phyloP scores from a whole-genome alignment of 2,329 filamentous ascomycete genomes.

The Diaporthe citrichinensis region DNA sequence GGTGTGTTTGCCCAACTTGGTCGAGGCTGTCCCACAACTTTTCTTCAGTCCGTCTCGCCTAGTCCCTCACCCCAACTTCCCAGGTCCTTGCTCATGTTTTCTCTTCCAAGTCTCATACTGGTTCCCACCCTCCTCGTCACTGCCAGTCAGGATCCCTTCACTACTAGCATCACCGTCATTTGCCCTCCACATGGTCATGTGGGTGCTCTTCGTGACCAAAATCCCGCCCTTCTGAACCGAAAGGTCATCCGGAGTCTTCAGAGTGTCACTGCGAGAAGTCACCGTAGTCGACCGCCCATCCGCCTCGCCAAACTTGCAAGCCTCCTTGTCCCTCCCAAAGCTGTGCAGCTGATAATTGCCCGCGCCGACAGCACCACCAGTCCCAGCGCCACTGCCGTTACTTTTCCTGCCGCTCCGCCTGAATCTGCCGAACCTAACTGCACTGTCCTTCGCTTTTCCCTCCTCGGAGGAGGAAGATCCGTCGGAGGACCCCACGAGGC shows the following conservation, averaged over 20 bases:
- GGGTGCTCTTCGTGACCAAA: constrained; percentile 37
- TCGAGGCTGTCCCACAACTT: neutral
- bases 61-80: neutral
- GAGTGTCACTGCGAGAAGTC: neutral
- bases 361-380: neutral
- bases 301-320: constrained; percentile 7
- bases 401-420: constrained; percentile 28
- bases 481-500: constrained; percentile 32
- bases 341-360: constrained; percentile 40
- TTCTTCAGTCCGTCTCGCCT: neutral
- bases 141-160: constrained; percentile 32
- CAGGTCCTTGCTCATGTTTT: neutral
- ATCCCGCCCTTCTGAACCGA: constrained; percentile 31
- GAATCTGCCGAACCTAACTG: constrained; percentile 2
- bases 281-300: constrained; percentile 10
- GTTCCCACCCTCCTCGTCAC: constrained; percentile 10
- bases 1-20: neutral
- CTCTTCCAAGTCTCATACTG: neutral
- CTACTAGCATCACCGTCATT: constrained; percentile 32
- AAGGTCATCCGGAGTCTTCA: constrained; percentile 2
- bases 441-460: neutral
- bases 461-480: neutral
- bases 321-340: constrained; percentile 34
- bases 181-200: constrained; percentile 33
- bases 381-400: neutral